A percentile compares a stretch with the other conserved stretches of the same genome.
phyloP scores from a whole-genome alignment of 768 basidiomycete species.

The Lepiota brunneoincarnata region DNA sequence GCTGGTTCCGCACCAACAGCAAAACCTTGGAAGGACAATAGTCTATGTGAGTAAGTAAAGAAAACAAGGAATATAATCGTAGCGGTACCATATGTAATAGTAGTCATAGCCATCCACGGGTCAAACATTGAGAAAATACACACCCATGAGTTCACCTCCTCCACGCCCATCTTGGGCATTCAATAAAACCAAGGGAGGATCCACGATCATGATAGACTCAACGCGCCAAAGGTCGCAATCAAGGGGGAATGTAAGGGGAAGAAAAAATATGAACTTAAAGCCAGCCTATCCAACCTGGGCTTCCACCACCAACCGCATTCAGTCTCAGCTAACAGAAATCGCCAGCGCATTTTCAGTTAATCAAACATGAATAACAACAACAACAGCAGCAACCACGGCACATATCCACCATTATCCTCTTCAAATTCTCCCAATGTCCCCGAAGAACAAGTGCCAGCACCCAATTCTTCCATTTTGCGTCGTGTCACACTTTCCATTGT shows the following conservation, averaged over 20 bases:
- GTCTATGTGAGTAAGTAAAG: background rate
- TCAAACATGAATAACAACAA: slow-evolving; percentile 6
- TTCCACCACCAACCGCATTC: background rate
- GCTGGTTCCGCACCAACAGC: too few relatives aligned
- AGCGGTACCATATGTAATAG: slow-evolving; percentile 1
- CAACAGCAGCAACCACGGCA: slow-evolving; percentile 26
- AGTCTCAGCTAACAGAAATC: background rate
- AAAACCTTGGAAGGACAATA: background rate
- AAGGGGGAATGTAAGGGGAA: background rate
- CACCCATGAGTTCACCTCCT: background rate
- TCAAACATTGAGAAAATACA: background rate
- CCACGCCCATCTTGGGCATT: too few relatives aligned
- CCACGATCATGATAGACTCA: too few relatives aligned
- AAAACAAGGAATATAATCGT: slow-evolving; percentile 2
- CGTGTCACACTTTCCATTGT: slow-evolving; percentile 10
- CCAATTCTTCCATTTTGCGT: slow-evolving; percentile 4
- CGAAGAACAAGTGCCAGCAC: background rate
- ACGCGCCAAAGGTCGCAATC: too few relatives aligned
- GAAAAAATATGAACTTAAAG: background rate
- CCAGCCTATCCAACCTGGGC: too few relatives aligned
- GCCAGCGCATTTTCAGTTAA: slow-evolving; percentile 5
- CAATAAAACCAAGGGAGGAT: too few relatives aligned
- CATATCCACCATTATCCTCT: slow-evolving; percentile 24
- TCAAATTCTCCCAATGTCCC: slow-evolving; percentile 18
- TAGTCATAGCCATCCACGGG: background rate